A percentile compares a stretch with the other conserved stretches of the same genome.
Evolutionary conservation across 495 filamentous ascomycete species (phyloP).

Genomic region (Articulospora tetracladia): DNA sequence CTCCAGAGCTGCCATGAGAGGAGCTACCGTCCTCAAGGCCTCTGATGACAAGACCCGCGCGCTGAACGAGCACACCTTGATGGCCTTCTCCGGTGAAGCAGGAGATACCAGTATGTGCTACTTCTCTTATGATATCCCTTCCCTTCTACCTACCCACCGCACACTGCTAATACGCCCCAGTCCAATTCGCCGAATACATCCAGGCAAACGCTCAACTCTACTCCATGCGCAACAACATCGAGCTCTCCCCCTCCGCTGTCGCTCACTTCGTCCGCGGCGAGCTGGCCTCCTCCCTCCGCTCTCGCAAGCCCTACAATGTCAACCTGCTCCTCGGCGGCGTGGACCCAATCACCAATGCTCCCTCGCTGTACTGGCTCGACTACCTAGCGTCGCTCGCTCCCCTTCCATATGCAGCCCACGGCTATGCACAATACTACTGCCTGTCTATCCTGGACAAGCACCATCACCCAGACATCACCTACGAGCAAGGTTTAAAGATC

Average conservation of each 20-base stretch:
- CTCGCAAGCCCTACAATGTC: constrained; percentile 89
- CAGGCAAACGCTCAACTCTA: constrained; percentile 98
- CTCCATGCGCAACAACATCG: constrained; percentile 93
- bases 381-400: constrained; percentile 86
- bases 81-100: constrained; percentile 96
- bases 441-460: constrained; percentile 96
- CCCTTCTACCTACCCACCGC: background rate
- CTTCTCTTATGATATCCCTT: background rate
- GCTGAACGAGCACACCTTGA: constrained; percentile 87
- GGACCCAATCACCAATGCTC: constrained; percentile 81
- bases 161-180: constrained; percentile 38
- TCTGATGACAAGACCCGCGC: constrained; percentile 92
- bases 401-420: constrained; percentile 93
- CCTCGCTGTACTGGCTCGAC: constrained; percentile 93
- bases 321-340: constrained; percentile 92
- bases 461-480: constrained; percentile 86
- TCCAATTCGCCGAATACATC: constrained; percentile 99
- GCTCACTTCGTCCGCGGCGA: constrained; percentile 90
- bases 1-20: constrained; percentile 96
- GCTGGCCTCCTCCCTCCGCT: constrained; percentile 83
- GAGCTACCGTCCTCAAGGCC: constrained; percentile 92
- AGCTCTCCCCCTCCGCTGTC: constrained; percentile 82
- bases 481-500: constrained; percentile 85
- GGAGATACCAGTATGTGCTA: constrained; percentile 78
- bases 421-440: constrained; percentile 98